These are phyloP conservation scores for Leishmania lainsoni DNA, from an alignment of 208 protist species.

Conservation along the genomic window DNA sequence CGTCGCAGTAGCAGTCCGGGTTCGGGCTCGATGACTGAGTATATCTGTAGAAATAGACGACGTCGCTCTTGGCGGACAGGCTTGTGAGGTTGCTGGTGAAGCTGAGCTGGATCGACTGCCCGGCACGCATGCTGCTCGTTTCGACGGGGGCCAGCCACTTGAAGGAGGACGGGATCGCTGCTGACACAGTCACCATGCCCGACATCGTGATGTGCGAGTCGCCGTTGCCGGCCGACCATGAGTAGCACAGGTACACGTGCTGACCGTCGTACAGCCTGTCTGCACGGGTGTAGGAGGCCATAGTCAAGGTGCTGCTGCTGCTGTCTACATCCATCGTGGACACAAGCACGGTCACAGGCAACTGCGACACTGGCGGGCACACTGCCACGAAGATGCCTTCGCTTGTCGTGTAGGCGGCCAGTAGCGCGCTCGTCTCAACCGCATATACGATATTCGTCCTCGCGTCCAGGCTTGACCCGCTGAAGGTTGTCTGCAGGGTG, in stretches of 20 bases:
- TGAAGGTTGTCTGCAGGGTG: slow-evolving; percentile 56
- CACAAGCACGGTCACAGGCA: slow-evolving; percentile 38
- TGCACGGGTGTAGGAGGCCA: slow-evolving; percentile 46
- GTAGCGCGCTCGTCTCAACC: slow-evolving; percentile 35
- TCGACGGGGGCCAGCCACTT: slow-evolving; percentile 24
- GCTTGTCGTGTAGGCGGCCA: slow-evolving; percentile 22
- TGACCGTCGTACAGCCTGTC: slow-evolving; percentile 39
- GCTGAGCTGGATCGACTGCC: slow-evolving; percentile 39
- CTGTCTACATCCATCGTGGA: slow-evolving; percentile 33
- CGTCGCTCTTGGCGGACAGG: slow-evolving; percentile 45
- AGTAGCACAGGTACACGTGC: slow-evolving; percentile 77
- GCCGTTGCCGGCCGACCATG: slow-evolving; percentile 43
- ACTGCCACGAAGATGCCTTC: slow-evolving; percentile 31
- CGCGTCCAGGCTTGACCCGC: slow-evolving; percentile 49
- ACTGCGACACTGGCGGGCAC: slow-evolving; percentile 48
- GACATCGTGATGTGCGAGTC: slow-evolving; percentile 59
- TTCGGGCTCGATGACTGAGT: slow-evolving; percentile 33
- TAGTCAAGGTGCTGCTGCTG: slow-evolving; percentile 27
- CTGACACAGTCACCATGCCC: slow-evolving; percentile 40
- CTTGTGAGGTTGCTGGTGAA: slow-evolving; percentile 52
- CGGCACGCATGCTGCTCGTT: slow-evolving; percentile 45
- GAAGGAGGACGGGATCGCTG: slow-evolving; percentile 53
- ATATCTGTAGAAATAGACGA: slow-evolving; percentile 83
- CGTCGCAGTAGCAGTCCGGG: slow-evolving; percentile 81
- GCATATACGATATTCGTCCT: slow-evolving; percentile 55